Evolutionary conservation across 306 rosid species (phyloP).

Genomic region (Vigna radiata): DNA sequence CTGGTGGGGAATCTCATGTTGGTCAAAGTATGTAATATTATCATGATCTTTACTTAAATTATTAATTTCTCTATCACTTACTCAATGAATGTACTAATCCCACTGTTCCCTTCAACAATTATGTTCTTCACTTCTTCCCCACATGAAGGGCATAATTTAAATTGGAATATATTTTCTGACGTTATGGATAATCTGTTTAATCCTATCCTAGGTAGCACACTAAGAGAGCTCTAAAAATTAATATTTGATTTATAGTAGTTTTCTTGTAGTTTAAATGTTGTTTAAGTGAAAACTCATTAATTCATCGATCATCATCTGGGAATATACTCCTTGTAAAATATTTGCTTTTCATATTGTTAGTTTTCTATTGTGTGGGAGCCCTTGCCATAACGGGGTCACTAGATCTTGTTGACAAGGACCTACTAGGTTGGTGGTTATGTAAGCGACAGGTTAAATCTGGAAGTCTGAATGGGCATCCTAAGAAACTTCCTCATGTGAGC

Average conservation of each 20-base stretch:
- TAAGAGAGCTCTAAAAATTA: not conserved
- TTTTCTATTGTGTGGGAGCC: constrained; percentile 95
- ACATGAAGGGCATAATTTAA: constrained; percentile 10
- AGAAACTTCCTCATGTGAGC: constrained; percentile 87
- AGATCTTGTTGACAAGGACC: constrained; percentile 83
- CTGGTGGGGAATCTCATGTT: constrained; percentile 96
- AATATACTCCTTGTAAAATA: constrained; percentile 2
- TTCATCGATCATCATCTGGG: not conserved
- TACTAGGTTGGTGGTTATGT: constrained; percentile 96
- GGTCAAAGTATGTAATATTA: constrained; percentile 76
- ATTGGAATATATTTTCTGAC: constrained; percentile 1
- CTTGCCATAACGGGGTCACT: constrained; percentile 88
- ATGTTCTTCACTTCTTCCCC: not conserved
- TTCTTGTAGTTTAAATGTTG: constrained; percentile 7
- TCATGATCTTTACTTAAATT: constrained; percentile 1
- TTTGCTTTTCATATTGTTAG: constrained; percentile 52
- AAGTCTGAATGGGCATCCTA: constrained; percentile 93
- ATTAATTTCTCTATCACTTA: constrained; percentile 28
- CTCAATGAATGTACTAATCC: constrained; percentile 7
- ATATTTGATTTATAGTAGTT: not conserved
- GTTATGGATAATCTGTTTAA: constrained; percentile 21
- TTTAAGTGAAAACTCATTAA: not conserved
- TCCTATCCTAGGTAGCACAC: not conserved
- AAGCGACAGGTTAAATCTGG: constrained; percentile 93
- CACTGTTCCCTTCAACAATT: constrained; percentile 13